Evolutionary conservation across 768 basidiomycete species (phyloP).

Genomic region (Psilocybe sp.): DNA sequence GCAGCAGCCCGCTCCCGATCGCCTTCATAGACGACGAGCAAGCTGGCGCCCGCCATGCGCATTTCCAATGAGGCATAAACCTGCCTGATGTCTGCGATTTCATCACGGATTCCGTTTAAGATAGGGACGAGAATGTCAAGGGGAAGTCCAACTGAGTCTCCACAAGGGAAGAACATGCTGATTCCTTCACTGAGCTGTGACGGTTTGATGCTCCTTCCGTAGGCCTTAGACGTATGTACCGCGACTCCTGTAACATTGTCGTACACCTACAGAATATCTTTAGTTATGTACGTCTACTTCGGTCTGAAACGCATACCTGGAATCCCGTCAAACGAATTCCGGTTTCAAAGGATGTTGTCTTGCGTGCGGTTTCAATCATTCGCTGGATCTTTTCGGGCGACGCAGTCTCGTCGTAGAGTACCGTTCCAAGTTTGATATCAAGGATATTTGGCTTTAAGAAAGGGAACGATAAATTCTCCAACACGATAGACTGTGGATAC

Average conservation of each 20-base stretch:
- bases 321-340: conserved; percentile 86
- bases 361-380: conserved; percentile 68
- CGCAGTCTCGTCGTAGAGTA: conserved; percentile 73
- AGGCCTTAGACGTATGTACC: conserved; percentile 65
- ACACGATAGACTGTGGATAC: conserved; percentile 64
- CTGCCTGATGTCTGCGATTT: conserved; percentile 35
- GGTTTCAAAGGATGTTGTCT: conserved; percentile 71
- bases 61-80: conserved; percentile 57
- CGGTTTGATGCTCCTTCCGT: conserved; percentile 72
- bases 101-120: conserved; percentile 49
- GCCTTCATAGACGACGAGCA: conserved; percentile 75
- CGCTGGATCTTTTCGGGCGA: conserved; percentile 71
- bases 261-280: conserved; percentile 56
- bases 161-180: conserved; percentile 72
- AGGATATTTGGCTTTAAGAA: conserved; percentile 84
- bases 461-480: conserved; percentile 76
- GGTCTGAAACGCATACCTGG: conserved; percentile 49
- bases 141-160: conserved; percentile 53
- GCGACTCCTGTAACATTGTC: conserved; percentile 55
- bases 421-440: conserved; percentile 91
- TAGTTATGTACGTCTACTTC: not conserved
- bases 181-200: conserved; percentile 76
- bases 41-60: conserved; percentile 78
- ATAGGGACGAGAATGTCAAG: conserved; percentile 50
- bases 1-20: conserved; percentile 43